Evolutionary conservation across 78 protist genomes (phyloP), one percentile per base, ranked within the genome.

Genomic region (Anaeramoeba flamelloides): DNA sequence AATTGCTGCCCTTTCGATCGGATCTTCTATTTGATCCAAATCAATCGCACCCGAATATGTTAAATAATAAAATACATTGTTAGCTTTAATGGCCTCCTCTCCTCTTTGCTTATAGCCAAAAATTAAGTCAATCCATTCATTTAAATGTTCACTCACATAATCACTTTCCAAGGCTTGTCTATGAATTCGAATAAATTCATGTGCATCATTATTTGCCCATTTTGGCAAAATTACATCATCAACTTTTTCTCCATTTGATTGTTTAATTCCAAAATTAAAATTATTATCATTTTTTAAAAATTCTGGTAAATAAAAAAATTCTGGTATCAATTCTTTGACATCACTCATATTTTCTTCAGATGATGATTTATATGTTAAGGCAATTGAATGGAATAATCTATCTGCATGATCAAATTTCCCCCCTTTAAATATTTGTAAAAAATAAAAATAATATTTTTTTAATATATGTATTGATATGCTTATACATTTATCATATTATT

Each of bases 281-380:
- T 53, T 53, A 17, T 53, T 53, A 53, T 53, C 17, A 53, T 53
- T 53, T 53, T 53, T 17, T 17, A 53, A 53, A 53, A 53, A 53
- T 53, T 53, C 69, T 53, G 69, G 69, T 26, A 53, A 53, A 53
- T 17, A 26, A 17, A 53, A 53, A 53, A 53, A 53, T 53, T 53
- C 69, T 53, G 69, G 69, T 26, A 53, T 53, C 69, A 53, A 53
- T 53, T 53, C 69, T 53, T 53, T 53, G 17, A 53, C 69, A 53
- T 53, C 69, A 17, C 34, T 26, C 17, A 17, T 53, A 17, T 17
- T 53, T 53, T 8, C 69, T 53, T 53, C 34, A 53, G 34, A 26
- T 53, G 69, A 53, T 53, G 69, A 53, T n/a, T n/a, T n/a, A n/a
- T n/a, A n/a, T n/a, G n/a, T n/a, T n/a, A n/a, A n/a, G n/a, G n/a